Evolutionary conservation across 495 filamentous ascomycete genomes (phyloP), one percentile per base, ranked within the genome.

Genomic region (Penicillium arizonense): DNA sequence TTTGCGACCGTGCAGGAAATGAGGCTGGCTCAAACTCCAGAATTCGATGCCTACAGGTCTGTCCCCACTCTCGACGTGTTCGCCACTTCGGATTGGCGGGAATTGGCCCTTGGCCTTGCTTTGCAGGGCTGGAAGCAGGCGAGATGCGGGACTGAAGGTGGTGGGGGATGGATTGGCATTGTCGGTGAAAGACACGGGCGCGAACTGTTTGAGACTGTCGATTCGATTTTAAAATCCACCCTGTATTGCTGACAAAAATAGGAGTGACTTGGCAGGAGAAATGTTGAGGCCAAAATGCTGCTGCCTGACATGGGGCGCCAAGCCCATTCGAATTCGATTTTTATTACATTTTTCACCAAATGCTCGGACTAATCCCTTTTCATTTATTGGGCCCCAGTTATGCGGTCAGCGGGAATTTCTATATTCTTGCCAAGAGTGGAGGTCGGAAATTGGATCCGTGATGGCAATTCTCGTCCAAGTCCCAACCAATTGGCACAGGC

Each of bases 391-490:
- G 28, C 28, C 9, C 28, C 28, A 30, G 28, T 30, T 37, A 8
- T 14, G 20, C 32, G 26, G 26, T 44, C 28, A 30, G 5, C 6
- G 28, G 28, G 5, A 10, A 30, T 30, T 42, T 26, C 24, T 40
- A 16, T 40, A 9, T 21, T 40, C 38, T 23, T 35, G 47, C 47
- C 47, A 50, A 50, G 47, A 33, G 47, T 50, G 47, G 47, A 41
- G 16, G 16, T 16, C 6, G 21, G 28, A 34, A 33, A 26, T 43
- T 50, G 47, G 38, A 36, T 47, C 28, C 28, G 49, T 53, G 43
- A 44, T 40, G 37, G 28, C 28, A 46, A 42, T 32, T 20, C 9
- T 14, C 39, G 10, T 20, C 10, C 18, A 18, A 18, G 20, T 11
- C 39, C 12, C 43, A 28, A 4, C 26, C 52, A 37, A 41, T 37